Conservation (phyloP, 768 basidiomycete species). For the Fomitopsis pulvina region DNA sequence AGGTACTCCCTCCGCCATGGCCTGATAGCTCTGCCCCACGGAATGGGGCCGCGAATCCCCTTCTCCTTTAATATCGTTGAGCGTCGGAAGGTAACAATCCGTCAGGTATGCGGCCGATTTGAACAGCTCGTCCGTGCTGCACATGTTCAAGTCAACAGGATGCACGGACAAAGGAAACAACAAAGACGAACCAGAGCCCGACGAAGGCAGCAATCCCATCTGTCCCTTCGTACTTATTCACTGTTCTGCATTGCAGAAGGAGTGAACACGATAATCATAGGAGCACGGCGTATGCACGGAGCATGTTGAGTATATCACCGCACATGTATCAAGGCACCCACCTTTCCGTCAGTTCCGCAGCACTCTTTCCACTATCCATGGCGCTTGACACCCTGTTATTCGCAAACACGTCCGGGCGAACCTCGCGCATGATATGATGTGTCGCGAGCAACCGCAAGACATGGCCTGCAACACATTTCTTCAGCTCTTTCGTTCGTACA, state of each 20-base stretch:
- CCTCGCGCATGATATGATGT: slow-evolving; percentile 68
- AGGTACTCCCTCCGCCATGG: no score
- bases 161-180: background rate
- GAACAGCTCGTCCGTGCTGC: slow-evolving; percentile 69
- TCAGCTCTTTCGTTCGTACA: background rate
- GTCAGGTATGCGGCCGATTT: slow-evolving; percentile 73
- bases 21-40: no score
- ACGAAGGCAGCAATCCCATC: slow-evolving; percentile 67
- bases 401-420: slow-evolving; percentile 64
- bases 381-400: slow-evolving; percentile 64
- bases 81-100: slow-evolving; percentile 33
- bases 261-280: background rate
- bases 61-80: background rate
- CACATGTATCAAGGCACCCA: slow-evolving; percentile 19
- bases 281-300: background rate
- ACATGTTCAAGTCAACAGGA: background rate
- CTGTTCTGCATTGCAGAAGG: slow-evolving; percentile 34
- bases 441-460: slow-evolving; percentile 71
- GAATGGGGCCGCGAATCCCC: background rate
- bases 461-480: slow-evolving; percentile 40
- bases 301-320: background rate
- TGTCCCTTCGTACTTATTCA: slow-evolving; percentile 58
- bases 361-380: slow-evolving; percentile 59
- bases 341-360: slow-evolving; percentile 43
- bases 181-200: slow-evolving; percentile 49